Evolutionary conservation across 306 rosid species (phyloP).

Genomic region (Sesbania bispinosa): DNA sequence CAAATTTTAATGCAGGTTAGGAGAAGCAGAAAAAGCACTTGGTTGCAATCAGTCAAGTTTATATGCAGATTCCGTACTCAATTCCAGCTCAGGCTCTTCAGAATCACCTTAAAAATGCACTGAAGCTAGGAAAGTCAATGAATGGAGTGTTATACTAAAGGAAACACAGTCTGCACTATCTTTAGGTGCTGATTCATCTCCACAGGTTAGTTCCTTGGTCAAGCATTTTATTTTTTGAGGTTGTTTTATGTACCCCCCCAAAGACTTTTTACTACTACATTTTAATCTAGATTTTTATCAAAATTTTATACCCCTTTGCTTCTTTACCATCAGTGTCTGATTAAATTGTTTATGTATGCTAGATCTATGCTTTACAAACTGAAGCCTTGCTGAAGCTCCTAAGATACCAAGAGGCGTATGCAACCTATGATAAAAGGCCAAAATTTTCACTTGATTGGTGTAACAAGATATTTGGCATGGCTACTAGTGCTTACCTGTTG

Average conservation of each 20-base stretch:
- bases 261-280: not conserved
- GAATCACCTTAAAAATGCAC: constrained; percentile 53
- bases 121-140: constrained; percentile 56
- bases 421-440: constrained; percentile 51
- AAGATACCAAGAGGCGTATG: constrained; percentile 73
- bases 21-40: constrained; percentile 75
- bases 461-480: constrained; percentile 52
- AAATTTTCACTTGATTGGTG: constrained; percentile 50
- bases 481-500: constrained; percentile 43
- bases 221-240: not conserved
- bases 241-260: not conserved
- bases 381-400: constrained; percentile 75
- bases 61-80: constrained; percentile 30
- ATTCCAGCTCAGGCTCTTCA: constrained; percentile 50
- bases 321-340: too few relatives aligned
- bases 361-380: constrained; percentile 78
- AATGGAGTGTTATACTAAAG: constrained; percentile 59
- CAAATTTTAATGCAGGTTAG: constrained; percentile 49
- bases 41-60: constrained; percentile 39
- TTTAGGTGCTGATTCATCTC: constrained; percentile 72
- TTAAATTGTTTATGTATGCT: constrained; percentile 9
- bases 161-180: constrained; percentile 68
- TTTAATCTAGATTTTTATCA: not conserved
- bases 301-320: too few relatives aligned
- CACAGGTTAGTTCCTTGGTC: constrained; percentile 48